These are phyloP conservation scores for Yamadazyma siamensis DNA, from an alignment of 1,139 yeast genomes.

Conservation along the genomic window DNA sequence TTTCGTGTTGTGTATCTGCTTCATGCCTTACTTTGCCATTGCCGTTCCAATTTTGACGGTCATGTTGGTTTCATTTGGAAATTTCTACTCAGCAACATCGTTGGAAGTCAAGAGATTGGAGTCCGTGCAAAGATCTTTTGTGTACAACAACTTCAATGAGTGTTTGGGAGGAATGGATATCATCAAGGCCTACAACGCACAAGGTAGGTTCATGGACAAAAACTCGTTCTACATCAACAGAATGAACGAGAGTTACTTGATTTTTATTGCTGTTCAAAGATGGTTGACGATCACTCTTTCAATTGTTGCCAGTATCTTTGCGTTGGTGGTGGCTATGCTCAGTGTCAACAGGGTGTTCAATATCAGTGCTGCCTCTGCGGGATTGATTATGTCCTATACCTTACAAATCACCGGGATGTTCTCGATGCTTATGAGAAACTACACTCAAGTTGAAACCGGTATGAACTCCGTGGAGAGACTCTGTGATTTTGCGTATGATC, in stretches of 20 bases:
- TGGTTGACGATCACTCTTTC: slow-evolving; percentile 75
- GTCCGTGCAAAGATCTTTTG: slow-evolving; percentile 70
- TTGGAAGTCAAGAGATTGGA: slow-evolving; percentile 82
- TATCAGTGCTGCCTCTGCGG: slow-evolving; percentile 65
- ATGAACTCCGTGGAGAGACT: slow-evolving; percentile 85
- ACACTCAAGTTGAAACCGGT: slow-evolving; percentile 75
- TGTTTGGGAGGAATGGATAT: slow-evolving; percentile 69
- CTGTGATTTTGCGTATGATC: slow-evolving; percentile 56
- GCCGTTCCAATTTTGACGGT: slow-evolving; percentile 41
- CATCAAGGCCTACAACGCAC: slow-evolving; percentile 59
- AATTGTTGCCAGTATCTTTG: slow-evolving; percentile 46
- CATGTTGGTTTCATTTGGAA: slow-evolving; percentile 35
- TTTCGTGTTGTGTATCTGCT: slow-evolving; percentile 62
- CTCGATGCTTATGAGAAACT: slow-evolving; percentile 50
- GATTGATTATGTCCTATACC: slow-evolving; percentile 65
- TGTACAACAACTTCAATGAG: slow-evolving; percentile 76
- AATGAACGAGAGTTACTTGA: slow-evolving; percentile 70
- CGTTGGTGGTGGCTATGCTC: slow-evolving; percentile 52
- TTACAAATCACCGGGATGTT: slow-evolving; percentile 51
- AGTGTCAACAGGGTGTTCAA: slow-evolving; percentile 66
- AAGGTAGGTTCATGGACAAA: slow-evolving; percentile 47
- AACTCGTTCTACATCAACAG: slow-evolving; percentile 52
- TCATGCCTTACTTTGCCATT: slow-evolving; percentile 62
- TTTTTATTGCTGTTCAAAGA: slow-evolving; percentile 69
- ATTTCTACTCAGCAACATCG: slow-evolving; percentile 60